Evolutionary conservation across 805 yeast species (phyloP).

Genomic region (Nakazawaea wickerhamii): DNA sequence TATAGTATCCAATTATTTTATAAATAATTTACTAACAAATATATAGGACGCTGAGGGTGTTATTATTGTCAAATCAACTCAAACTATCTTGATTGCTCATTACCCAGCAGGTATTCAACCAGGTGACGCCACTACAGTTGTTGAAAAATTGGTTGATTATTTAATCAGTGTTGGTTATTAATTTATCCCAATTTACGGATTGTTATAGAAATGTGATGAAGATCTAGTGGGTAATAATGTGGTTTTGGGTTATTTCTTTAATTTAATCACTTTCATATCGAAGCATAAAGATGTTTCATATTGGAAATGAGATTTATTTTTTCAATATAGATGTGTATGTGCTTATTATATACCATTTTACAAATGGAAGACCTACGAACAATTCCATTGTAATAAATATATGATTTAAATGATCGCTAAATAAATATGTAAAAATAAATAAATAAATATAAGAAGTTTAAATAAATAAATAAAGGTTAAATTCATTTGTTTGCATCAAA

Average conservation of each 20-base stretch:
- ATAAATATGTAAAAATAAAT: not conserved
- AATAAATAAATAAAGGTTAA: slow-evolving; percentile 5
- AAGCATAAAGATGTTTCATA: no score
- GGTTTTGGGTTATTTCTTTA: not conserved
- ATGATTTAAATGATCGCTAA: no score
- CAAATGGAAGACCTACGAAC: no score
- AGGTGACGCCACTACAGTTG: slow-evolving; percentile 91
- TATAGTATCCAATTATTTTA: not conserved
- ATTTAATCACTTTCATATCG: no score
- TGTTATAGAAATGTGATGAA: not conserved
- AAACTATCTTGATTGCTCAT: slow-evolving; percentile 90
- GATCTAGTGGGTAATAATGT: not conserved
- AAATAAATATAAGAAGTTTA: slow-evolving; percentile 2
- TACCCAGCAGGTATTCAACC: slow-evolving; percentile 88
- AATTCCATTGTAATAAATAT: no score
- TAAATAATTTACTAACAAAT: slow-evolving; percentile 2
- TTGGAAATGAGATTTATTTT: no score
- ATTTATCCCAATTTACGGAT: not conserved
- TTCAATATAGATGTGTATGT: no score
- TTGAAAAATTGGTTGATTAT: slow-evolving; percentile 94
- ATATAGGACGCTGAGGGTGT: slow-evolving; percentile 76
- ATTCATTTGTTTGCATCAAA: slow-evolving; percentile 20
- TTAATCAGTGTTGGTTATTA: slow-evolving; percentile 83
- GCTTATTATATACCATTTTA: no score
- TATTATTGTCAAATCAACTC: slow-evolving; percentile 87